These are phyloP conservation scores for Ogataea saltuana DNA, from an alignment of 805 yeast species.

Conservation along the genomic window DNA sequence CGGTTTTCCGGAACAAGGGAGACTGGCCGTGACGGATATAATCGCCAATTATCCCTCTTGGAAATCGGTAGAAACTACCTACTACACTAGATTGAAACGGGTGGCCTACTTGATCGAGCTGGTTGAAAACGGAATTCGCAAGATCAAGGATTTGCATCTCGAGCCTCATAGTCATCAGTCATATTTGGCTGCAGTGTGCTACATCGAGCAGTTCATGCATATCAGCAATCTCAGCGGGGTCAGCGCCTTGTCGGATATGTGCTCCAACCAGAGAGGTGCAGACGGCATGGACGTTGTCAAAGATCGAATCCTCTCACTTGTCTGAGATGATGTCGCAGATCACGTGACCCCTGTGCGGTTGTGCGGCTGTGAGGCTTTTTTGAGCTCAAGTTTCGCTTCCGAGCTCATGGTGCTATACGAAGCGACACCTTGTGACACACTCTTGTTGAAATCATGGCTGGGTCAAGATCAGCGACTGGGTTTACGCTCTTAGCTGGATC, in stretches of 20 bases:
- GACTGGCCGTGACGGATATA: conserved; percentile 15
- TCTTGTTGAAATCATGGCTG: no score
- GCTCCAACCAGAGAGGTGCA: conserved; percentile 21
- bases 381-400: no score
- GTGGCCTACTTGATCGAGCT: conserved; percentile 18
- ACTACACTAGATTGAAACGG: conserved; percentile 17
- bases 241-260: conserved; percentile 21
- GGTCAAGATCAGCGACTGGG: no score
- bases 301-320: conserved; percentile 6
- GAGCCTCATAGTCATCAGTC: not conserved
- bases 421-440: no score
- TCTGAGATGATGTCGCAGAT: not conserved
- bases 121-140: conserved; percentile 6
- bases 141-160: not conserved
- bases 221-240: conserved; percentile 14
- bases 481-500: no score
- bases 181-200: conserved; percentile 9
- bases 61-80: conserved; percentile 20
- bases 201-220: conserved; percentile 15
- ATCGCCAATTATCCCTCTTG: conserved; percentile 14
- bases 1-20: conserved; percentile 10
- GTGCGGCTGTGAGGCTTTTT: no score
- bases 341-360: not conserved
- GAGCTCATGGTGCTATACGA: no score
- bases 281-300: conserved; percentile 11